A percentile compares a stretch with the other conserved stretches of the same genome.
Evolutionary conservation across 768 basidiomycete species (phyloP).

Genomic region (Suillus bovinus): DNA sequence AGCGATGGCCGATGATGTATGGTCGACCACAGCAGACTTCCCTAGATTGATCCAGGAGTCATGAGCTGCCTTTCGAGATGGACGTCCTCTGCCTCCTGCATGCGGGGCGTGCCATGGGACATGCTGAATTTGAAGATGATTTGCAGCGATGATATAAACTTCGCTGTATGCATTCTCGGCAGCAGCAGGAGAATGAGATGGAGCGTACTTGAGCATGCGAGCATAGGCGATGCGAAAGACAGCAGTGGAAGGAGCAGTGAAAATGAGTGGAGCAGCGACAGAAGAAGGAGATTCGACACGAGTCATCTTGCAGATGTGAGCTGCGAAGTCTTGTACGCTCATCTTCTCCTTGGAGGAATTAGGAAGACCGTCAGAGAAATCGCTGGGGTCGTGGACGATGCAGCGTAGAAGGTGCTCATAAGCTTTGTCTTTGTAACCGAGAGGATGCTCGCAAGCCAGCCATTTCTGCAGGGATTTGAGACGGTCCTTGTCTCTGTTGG

Average conservation of each 20-base stretch:
- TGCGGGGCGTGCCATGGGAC: neutral
- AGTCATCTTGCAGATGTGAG: neutral
- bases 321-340: neutral
- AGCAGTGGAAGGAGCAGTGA: neutral
- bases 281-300: neutral
- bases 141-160: neutral
- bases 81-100: neutral
- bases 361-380: neutral
- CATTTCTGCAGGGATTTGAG: neutral
- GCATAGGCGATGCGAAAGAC: neutral
- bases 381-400: neutral
- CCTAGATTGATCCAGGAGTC: neutral
- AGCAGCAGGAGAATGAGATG: neutral
- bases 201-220: neutral
- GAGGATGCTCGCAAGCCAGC: neutral
- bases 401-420: neutral
- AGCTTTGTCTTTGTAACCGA: neutral
- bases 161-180: neutral
- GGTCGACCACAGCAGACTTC: neutral
- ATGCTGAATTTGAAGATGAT: neutral
- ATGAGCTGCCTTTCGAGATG: neutral
- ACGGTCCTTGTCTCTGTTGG: no score
- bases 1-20: rapidly evolving
- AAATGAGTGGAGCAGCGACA: neutral
- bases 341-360: neutral